phyloP scores from a whole-genome alignment of 805 yeast species.

The Myxozyma udenii region DNA sequence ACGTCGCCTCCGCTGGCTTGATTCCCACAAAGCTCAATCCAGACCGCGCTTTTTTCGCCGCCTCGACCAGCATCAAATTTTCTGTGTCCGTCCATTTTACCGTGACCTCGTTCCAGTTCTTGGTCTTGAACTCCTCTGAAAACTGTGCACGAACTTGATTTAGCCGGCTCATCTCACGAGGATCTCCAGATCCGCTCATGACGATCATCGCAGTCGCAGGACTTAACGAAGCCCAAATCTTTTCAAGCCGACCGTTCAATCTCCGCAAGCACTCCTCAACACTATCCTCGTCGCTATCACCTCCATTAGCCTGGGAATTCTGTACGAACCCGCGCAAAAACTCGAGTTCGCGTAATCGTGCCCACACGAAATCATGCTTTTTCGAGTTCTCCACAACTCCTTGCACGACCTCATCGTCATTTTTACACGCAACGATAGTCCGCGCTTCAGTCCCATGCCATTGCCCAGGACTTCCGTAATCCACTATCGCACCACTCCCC shows the following conservation, averaged over 20 bases:
- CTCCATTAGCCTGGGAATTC: constrained; percentile 1
- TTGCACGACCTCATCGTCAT: constrained; percentile 60
- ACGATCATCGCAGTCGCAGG: constrained; percentile 58
- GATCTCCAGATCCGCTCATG: constrained; percentile 62
- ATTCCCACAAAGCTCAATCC: constrained; percentile 58
- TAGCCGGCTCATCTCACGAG: constrained; percentile 41
- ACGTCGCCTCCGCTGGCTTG: constrained; percentile 33
- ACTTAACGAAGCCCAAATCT: constrained; percentile 55
- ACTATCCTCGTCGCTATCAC: background rate
- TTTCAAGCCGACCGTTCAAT: constrained; percentile 47
- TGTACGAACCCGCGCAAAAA: constrained; percentile 39
- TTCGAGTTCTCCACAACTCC: constrained; percentile 40
- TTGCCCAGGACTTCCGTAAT: constrained; percentile 36
- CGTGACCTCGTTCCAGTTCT: constrained; percentile 46
- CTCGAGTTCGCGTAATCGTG: constrained; percentile 60
- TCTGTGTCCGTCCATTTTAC: constrained; percentile 54
- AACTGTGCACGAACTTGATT: constrained; percentile 33
- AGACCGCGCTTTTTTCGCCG: constrained; percentile 53
- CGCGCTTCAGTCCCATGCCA: constrained; percentile 39
- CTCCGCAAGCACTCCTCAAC: constrained; percentile 32
- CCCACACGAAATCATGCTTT: constrained; percentile 50
- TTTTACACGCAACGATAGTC: constrained; percentile 45
- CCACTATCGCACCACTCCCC: constrained; percentile 38
- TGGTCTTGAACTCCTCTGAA: constrained; percentile 45
- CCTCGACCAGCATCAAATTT: constrained; percentile 46